Evolutionary conservation across 2,329 filamentous ascomycete species (phyloP), one percentile per base, ranked within the genome.

Genomic region (Aspergillus niger): DNA sequence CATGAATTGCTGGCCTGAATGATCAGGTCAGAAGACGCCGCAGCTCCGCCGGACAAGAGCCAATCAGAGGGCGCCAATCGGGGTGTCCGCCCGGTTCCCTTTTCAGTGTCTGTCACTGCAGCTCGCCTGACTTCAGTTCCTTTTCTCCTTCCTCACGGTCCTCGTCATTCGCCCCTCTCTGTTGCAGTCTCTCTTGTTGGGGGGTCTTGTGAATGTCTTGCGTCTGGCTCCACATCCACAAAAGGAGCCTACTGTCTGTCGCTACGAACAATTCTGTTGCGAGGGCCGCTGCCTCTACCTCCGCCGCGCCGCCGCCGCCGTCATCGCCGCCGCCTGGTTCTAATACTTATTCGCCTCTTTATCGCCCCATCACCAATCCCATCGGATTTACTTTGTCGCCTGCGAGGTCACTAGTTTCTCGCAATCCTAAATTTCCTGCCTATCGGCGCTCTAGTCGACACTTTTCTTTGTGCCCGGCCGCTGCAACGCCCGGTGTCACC

Each of bases 171-270:
- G 57, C 50, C 59, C 62, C 58, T 65, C 63, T 57, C n/a, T 36
- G 32, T 59, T 38, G 8, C 39, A 60, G 36, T 53, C 41, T 50
- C 57, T 55, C 36, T 57, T 44, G 54, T 38, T 63, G 60, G 59
- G 59, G 62, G 61, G 57, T 59, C 60, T 65, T 61, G 71, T 74
- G 73, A 70, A 77, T 77, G 75, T 75, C 72, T 73, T 68, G 63
- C 60, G 67, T 59, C 66, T 70, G 69, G 69, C 63, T 70, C 50
- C 61, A 56, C 64, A 57, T 60, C 53, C 71, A 64, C 67, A 71
- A 65, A 72, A 71, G 69, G 70, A 69, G 71, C 65, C 63, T 68
- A 15, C 17, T 55, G 57, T 66, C 65, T 62, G 63, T 71, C 61
- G 61, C 66, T 69, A 63, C 65, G 67, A 57, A 54, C 43, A 59